Percentiles rank a stretch among this genome's conserved stretches.
Conservation (phyloP, 2,329 filamentous ascomycete species). For the Pseudogymnoascus sp. region DNA sequence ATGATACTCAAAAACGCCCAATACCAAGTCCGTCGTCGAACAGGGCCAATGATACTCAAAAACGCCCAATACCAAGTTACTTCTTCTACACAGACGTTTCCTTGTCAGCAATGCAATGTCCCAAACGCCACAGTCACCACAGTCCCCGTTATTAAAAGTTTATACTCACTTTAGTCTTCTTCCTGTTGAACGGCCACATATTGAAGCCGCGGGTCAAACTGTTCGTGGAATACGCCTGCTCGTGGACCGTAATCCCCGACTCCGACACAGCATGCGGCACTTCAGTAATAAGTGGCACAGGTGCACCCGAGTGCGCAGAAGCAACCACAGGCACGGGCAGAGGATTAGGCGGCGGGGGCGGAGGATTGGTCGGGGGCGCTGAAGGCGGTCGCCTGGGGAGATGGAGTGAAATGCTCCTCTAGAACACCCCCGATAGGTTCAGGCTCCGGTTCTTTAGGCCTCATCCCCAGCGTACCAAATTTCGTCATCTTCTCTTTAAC, state of each 20-base stretch:
- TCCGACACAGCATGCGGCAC: too few species aligned
- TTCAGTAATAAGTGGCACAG: neutral
- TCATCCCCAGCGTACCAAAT: neutral
- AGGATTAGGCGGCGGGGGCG: neutral
- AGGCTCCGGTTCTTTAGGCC: neutral
- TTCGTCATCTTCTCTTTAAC: neutral
- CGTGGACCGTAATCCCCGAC: neutral
- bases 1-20: neutral
- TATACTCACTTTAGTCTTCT: neutral
- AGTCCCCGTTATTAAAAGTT: neutral
- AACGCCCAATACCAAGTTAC: neutral
- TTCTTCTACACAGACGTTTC: neutral
- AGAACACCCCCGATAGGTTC: neutral
- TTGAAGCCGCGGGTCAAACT: neutral
- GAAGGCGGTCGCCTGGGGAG: neutral
- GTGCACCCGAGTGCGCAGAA: neutral
- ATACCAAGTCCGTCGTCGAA: neutral
- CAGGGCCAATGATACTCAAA: neutral
- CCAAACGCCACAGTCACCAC: neutral
- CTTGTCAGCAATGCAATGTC: neutral
- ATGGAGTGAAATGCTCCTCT: neutral
- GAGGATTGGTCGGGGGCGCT: neutral
- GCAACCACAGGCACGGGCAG: neutral
- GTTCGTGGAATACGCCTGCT: neutral
- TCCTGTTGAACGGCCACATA: constrained; percentile 1